A percentile compares a stretch with the other conserved stretches of the same genome.
These are phyloP conservation scores for Odontarrhena argentea DNA, from an alignment of 345 rosid species.

Conservation along the genomic window DNA sequence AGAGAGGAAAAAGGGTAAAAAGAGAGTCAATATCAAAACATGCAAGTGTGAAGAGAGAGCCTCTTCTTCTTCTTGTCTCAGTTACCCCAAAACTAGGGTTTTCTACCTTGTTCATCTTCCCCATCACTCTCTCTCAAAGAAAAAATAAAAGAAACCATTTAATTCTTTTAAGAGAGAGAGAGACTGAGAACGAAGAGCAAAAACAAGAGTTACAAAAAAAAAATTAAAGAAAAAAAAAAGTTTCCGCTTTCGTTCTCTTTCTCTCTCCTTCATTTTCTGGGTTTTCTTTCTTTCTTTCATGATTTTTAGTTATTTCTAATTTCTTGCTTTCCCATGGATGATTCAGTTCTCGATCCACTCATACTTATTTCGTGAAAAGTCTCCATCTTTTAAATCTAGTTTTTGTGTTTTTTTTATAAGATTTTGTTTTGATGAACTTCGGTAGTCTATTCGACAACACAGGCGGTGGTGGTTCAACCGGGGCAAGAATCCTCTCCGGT, in stretches of 20 bases:
- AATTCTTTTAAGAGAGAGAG: constrained; percentile 42
- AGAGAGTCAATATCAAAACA: constrained; percentile 40
- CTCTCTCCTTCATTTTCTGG: constrained; percentile 51
- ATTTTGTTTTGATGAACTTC: constrained; percentile 44
- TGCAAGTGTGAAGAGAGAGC: constrained; percentile 37
- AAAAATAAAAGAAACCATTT: constrained; percentile 5
- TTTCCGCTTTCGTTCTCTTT: constrained; percentile 62
- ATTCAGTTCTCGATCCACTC: constrained; percentile 20
- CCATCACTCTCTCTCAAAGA: constrained; percentile 25
- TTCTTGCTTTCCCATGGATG: not conserved
- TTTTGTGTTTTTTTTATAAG: not conserved
- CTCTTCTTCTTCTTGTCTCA: constrained; percentile 22
- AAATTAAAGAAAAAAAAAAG: constrained; percentile 27
- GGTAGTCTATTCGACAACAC: constrained; percentile 44
- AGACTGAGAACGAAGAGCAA: constrained; percentile 81
- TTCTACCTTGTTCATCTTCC: constrained; percentile 29
- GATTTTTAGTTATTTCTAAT: constrained; percentile 6
- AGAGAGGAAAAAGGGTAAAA: not conserved
- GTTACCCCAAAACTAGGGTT: constrained; percentile 47
- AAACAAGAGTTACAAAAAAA: not conserved
- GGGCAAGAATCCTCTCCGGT: constrained; percentile 43
- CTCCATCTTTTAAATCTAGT: constrained; percentile 6
- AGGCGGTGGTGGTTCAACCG: constrained; percentile 33
- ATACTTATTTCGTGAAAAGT: constrained; percentile 11
- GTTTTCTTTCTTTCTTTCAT: constrained; percentile 7